phyloP scores from a whole-genome alignment of 805 yeast species.

The Trichomonascus vanleenenianus region DNA sequence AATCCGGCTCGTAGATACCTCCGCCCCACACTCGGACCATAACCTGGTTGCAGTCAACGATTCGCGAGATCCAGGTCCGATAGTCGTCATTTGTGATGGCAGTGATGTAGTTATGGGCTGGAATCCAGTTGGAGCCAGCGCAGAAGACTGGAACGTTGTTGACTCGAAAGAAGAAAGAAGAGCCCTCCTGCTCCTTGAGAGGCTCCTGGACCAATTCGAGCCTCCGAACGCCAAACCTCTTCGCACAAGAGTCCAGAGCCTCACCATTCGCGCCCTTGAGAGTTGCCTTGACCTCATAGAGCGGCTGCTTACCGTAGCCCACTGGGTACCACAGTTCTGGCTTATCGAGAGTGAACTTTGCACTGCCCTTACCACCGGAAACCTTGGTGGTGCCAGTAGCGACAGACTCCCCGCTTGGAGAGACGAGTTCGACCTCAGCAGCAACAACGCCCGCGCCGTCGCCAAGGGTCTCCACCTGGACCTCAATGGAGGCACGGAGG shows the following conservation, averaged over 20 bases:
- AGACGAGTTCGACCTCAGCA: conserved; percentile 8
- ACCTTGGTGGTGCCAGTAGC: not conserved
- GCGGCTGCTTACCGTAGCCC: conserved; percentile 32
- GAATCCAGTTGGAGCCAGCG: conserved; percentile 44
- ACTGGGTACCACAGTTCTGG: conserved; percentile 38
- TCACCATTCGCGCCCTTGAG: not conserved
- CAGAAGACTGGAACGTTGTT: conserved; percentile 34
- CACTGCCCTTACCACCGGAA: conserved; percentile 1
- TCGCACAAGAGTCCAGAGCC: conserved; percentile 6
- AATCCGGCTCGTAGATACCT: conserved; percentile 38
- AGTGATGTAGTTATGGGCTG: conserved; percentile 37
- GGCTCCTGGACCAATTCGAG: conserved; percentile 35
- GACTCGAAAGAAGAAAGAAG: conserved; percentile 37
- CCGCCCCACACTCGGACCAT: conserved; percentile 47
- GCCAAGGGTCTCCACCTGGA: conserved; percentile 7
- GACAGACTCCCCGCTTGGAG: conserved; percentile 10
- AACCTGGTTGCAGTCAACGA: conserved; percentile 35
- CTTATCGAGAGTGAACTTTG: conserved; percentile 16
- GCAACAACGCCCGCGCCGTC: not conserved
- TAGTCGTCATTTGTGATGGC: conserved; percentile 32
- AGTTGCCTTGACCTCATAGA: conserved; percentile 26
- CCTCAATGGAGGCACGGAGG: conserved; percentile 7
- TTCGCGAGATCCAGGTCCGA: conserved; percentile 30
- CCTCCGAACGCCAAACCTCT: conserved; percentile 33
- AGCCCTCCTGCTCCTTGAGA: conserved; percentile 29